These are phyloP conservation scores for Talaromyces nanjingensis DNA, from an alignment of 495 filamentous ascomycete species.

Conservation along the genomic window DNA sequence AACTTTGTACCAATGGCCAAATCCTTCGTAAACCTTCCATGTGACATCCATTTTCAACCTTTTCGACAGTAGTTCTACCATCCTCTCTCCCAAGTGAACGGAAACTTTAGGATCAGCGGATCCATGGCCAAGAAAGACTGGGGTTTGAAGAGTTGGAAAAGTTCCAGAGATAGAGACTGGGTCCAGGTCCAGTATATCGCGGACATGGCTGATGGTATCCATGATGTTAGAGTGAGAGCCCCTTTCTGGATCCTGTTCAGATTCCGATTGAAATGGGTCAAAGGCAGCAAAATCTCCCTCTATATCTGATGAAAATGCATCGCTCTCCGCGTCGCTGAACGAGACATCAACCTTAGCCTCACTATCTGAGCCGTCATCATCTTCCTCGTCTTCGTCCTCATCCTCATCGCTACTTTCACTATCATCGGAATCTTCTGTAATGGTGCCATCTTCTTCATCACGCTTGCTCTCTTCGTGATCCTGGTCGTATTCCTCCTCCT, in stretches of 20 bases:
- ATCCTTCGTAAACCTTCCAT: slow-evolving; percentile 43
- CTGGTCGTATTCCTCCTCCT: not conserved
- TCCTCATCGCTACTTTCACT: slow-evolving; percentile 1
- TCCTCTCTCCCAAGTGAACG: slow-evolving; percentile 32
- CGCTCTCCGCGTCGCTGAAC: slow-evolving; percentile 31
- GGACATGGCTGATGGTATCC: slow-evolving; percentile 12
- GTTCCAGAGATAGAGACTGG: slow-evolving; percentile 8
- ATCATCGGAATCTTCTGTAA: not conserved
- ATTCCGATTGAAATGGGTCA: not conserved
- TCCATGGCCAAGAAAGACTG: slow-evolving; percentile 49
- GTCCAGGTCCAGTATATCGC: slow-evolving; percentile 14
- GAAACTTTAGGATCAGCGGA: slow-evolving; percentile 43
- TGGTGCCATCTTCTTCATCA: not conserved
- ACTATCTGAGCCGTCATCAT: not conserved
- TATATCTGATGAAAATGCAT: slow-evolving; percentile 10
- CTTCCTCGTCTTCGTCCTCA: not conserved
- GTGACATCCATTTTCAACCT: slow-evolving; percentile 36
- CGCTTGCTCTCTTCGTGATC: not conserved
- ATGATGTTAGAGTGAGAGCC: not conserved
- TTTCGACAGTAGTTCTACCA: slow-evolving; percentile 28
- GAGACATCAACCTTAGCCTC: not conserved
- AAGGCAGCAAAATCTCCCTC: not conserved
- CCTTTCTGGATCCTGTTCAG: not conserved
- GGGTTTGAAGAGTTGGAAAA: slow-evolving; percentile 18
- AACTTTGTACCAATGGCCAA: slow-evolving; percentile 53